Conservation (phyloP, 2,329 filamentous ascomycete species). For the Trichophyton schoenleinii region DNA sequence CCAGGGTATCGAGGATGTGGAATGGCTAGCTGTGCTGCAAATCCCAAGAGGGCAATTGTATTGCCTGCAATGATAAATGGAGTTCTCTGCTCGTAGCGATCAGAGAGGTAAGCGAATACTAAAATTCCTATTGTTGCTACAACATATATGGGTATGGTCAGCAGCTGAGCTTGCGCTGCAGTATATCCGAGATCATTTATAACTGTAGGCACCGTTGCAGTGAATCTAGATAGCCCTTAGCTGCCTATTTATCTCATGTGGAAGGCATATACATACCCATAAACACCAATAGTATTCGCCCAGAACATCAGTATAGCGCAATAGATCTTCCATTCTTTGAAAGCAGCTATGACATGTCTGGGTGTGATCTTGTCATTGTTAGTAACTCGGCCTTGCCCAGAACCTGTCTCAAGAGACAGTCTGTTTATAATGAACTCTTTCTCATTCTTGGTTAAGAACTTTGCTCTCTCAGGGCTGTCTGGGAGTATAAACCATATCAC, state of each 20-base stretch:
- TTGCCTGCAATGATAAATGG: slow-evolving; percentile 47
- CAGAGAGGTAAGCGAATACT: slow-evolving; percentile 19
- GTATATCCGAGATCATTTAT: slow-evolving; percentile 28
- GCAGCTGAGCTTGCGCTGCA: slow-evolving; percentile 29
- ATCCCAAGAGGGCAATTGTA: slow-evolving; percentile 50
- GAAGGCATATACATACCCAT: slow-evolving; percentile 11
- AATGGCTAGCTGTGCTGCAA: slow-evolving; percentile 43
- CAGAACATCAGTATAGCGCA: slow-evolving; percentile 16
- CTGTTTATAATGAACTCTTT: slow-evolving; percentile 24
- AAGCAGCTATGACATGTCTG: slow-evolving; percentile 34
- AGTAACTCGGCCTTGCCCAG: slow-evolving; percentile 14
- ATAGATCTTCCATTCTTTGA: slow-evolving; percentile 39
- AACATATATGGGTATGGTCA: slow-evolving; percentile 24
- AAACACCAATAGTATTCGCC: slow-evolving; percentile 16
- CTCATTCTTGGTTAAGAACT: slow-evolving; percentile 43
- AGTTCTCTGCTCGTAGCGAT: slow-evolving; percentile 20
- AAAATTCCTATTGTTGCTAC: slow-evolving; percentile 18
- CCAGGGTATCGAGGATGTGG: slow-evolving; percentile 11
- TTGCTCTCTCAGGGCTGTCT: slow-evolving; percentile 50
- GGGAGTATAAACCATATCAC: slow-evolving; percentile 49
- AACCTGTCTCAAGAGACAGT: slow-evolving; percentile 17
- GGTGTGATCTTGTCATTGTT: slow-evolving; percentile 25
- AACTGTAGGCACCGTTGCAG: slow-evolving; percentile 19
- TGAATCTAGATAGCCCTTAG: slow-evolving; percentile 14
- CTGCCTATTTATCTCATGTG: slow-evolving; percentile 8